These are phyloP conservation scores for Coniferiporia weirii DNA, from an alignment of 1,284 basidiomycete genomes.

Conservation along the genomic window DNA sequence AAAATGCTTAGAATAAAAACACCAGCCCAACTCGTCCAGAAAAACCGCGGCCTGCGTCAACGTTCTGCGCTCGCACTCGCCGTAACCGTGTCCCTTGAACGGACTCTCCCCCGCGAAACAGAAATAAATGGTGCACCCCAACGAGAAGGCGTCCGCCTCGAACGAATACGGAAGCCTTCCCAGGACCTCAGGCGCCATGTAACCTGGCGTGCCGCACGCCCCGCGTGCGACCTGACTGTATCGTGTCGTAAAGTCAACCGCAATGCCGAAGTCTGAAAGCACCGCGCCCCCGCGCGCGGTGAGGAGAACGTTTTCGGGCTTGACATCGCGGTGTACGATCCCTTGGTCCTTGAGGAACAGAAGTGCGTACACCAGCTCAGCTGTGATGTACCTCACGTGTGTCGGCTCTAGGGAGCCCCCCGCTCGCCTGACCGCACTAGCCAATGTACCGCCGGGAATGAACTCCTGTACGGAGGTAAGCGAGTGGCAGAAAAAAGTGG, in stretches of 20 bases:
- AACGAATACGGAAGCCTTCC: background rate
- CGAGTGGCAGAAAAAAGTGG: no score
- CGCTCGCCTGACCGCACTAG: background rate
- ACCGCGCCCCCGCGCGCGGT: constrained; percentile 45
- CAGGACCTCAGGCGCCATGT: background rate
- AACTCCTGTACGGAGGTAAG: background rate
- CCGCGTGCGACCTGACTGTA: background rate
- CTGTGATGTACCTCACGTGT: background rate
- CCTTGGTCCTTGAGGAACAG: constrained; percentile 27
- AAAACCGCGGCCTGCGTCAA: background rate
- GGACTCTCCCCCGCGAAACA: background rate
- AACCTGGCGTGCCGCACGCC: background rate
- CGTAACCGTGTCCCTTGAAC: background rate
- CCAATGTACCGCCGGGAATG: background rate
- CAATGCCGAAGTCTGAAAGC: constrained; percentile 62
- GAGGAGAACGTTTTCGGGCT: constrained; percentile 59
- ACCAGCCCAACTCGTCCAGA: background rate
- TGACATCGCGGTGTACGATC: constrained; percentile 63
- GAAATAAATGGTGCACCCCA: background rate
- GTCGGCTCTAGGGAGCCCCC: background rate
- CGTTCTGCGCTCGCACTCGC: background rate
- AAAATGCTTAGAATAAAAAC: background rate
- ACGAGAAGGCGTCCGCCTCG: background rate
- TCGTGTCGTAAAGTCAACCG: constrained; percentile 28
- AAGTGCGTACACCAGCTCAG: background rate